Evolutionary conservation across 768 basidiomycete species (phyloP), one percentile per base, ranked within the genome.

Genomic region (Pholiota conissans): DNA sequence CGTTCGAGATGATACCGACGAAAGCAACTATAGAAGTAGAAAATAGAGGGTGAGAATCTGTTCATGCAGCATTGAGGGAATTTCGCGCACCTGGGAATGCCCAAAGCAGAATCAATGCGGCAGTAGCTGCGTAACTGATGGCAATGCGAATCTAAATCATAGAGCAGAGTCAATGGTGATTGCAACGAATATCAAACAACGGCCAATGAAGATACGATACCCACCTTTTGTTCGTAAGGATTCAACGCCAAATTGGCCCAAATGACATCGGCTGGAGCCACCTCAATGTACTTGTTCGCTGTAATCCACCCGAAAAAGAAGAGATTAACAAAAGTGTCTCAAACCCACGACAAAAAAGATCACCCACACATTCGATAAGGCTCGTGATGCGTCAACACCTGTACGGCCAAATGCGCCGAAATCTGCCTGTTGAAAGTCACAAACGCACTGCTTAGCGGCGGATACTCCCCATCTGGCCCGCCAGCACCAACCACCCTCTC

Each of bases 351-450:
- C 29, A 48, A 18, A 40, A 27, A 47, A 42, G 39, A 47, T 18
- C 1, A 72, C 74, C 56, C 52, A 75, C 81, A 74, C 93, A 98
- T 97, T 14, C 83, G 76, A 64, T 91, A 92, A 24, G 93, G 93
- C 51, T 86, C 84, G 66, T 95, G 87, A 71, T 95, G 91, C 5
- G 84, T 75, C 39, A 95, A 73, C 3, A 78, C 76, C 71, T 95
- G 87, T 32, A 82, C 80, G 1, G 91, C 93, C 70, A 98, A 76
- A 72, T 98, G 95, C 16, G 95, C 95, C 2, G 91, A 90, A 60
- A 97, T 91, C 76, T 98, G 96, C 63, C 85, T 81, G 71, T 94
- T 86, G 81, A 98, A 98, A 20, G 90, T 87, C 58, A 98, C 80
- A 70, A 98, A 98, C 7, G 90, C 90, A 29, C 86, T 89, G 64